A percentile compares a stretch with the other conserved stretches of the same genome.
These are phyloP conservation scores for Saccharomyces pastorianus DNA, from an alignment of 1,139 yeast species.

Conservation along the genomic window DNA sequence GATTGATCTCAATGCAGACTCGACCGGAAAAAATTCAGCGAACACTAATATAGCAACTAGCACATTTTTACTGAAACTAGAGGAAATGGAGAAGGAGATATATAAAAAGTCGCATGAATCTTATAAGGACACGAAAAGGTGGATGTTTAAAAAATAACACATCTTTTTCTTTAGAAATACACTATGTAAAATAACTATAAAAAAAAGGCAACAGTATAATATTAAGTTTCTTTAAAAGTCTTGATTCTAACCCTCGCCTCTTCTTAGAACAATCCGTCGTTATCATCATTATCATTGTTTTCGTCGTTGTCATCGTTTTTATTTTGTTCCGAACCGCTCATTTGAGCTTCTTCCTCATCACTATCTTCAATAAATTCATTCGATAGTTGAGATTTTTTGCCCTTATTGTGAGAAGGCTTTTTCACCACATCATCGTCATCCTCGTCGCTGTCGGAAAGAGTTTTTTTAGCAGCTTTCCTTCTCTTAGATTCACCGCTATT, in stretches of 20 bases:
- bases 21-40: constrained; percentile 5
- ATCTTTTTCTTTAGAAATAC: neutral
- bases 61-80: constrained; percentile 52
- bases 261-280: constrained; percentile 25
- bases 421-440: constrained; percentile 27
- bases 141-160: constrained; percentile 37
- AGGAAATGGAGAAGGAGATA: constrained; percentile 62
- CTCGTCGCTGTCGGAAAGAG: constrained; percentile 17
- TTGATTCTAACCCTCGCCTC: neutral
- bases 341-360: constrained; percentile 37
- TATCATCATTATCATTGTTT: constrained; percentile 24
- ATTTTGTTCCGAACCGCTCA: constrained; percentile 10
- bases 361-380: constrained; percentile 46
- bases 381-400: constrained; percentile 36
- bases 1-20: constrained; percentile 23
- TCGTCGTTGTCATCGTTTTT: constrained; percentile 9
- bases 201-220: neutral
- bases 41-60: constrained; percentile 5
- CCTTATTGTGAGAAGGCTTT: constrained; percentile 25
- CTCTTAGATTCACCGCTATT: constrained; percentile 9
- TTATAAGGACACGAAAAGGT: constrained; percentile 53
- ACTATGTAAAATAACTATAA: neutral
- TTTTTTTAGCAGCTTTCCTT: constrained; percentile 17
- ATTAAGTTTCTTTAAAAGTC: constrained; percentile 3
- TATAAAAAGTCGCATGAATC: constrained; percentile 55